phyloP scores from a whole-genome alignment of 345 rosid genomes.

The Aquilaria sinensis region DNA sequence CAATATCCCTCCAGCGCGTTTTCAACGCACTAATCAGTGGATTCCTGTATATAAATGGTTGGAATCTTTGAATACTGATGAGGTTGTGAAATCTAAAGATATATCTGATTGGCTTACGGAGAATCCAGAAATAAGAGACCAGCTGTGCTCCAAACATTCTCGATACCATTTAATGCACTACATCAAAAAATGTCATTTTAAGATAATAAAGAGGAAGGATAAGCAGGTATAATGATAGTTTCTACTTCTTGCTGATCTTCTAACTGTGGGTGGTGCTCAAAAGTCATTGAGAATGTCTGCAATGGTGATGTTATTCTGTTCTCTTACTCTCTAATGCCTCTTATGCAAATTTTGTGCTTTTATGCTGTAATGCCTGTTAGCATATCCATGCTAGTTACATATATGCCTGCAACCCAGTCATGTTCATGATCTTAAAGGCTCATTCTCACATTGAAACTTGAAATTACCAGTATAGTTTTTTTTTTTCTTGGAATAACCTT shows the following conservation, averaged over 20 bases:
- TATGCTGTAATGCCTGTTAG: too few relatives aligned
- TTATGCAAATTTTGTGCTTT: not conserved
- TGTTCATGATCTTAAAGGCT: not conserved
- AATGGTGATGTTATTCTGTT: not conserved
- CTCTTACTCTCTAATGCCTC: not conserved
- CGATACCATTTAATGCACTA: conserved; percentile 94
- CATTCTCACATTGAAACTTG: not conserved
- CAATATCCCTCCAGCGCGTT: conserved; percentile 62
- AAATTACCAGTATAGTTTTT: not conserved
- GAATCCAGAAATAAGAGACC: conserved; percentile 62
- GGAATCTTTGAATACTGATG: conserved; percentile 70
- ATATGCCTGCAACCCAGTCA: not conserved
- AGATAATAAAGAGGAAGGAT: conserved; percentile 88
- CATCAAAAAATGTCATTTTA: conserved; percentile 87
- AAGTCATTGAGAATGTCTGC: not conserved
- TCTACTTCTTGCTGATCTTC: not conserved
- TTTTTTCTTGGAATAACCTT: not conserved
- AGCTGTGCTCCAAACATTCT: conserved; percentile 71
- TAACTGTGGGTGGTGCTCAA: not conserved
- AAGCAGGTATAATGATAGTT: conserved; percentile 38
- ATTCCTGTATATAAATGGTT: conserved; percentile 85
- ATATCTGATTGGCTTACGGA: conserved; percentile 74
- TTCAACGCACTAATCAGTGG: conserved; percentile 91
- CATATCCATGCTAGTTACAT: not conserved
- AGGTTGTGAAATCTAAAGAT: conserved; percentile 79